Evolutionary conservation across 768 basidiomycete species (phyloP), one percentile per base, ranked within the genome.

Genomic region (Paxillus involutus): DNA sequence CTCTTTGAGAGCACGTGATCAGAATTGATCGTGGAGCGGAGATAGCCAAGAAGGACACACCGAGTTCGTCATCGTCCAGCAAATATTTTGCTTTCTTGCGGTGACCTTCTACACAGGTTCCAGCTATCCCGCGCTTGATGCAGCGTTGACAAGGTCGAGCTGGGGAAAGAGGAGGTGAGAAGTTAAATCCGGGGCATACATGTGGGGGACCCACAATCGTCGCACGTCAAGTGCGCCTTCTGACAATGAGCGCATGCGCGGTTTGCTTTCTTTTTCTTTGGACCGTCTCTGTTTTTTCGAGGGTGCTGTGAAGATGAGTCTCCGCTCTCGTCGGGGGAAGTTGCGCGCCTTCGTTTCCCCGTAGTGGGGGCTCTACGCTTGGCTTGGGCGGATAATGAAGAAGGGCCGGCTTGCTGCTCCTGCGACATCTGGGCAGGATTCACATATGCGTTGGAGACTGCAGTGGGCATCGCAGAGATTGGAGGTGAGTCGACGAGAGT

Each of bases 41-140:
- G 32, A 63, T 37, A 29, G 45, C 37, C 42, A 46, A 32, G 24
- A 30, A 33, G 8, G 37, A 71, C 79, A 53, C 67, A 91, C 94
- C 89, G 52, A 95, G 85, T 69, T 98, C 95, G 44, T 91, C 90
- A 40, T 95, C 92, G 69, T 96, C 93, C 52, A 96, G 77, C 14
- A 99, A 82, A 71, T 98, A 99, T 66, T 98, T 98, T 10, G 97
- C 96, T 73, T 98, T 98, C 74, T 99, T 99, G 63, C 97, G 84
- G 59, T 90, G 89, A 2, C 97, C 97, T 66, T 99, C 97, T 16
- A 89, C 86, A 65, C 97, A 99, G 50, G 84, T 86, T 49, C 83
- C 82, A 1, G 86, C 89, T 62, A 95, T 88, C 24, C 94, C 94
- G 53, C 95, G 93, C 75, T 96, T 98, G 48, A 94, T 79, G 66